Evolutionary conservation across 495 filamentous ascomycete genomes (phyloP), one percentile per base, ranked within the genome.

Genomic region (Talaromyces nanjingensis): DNA sequence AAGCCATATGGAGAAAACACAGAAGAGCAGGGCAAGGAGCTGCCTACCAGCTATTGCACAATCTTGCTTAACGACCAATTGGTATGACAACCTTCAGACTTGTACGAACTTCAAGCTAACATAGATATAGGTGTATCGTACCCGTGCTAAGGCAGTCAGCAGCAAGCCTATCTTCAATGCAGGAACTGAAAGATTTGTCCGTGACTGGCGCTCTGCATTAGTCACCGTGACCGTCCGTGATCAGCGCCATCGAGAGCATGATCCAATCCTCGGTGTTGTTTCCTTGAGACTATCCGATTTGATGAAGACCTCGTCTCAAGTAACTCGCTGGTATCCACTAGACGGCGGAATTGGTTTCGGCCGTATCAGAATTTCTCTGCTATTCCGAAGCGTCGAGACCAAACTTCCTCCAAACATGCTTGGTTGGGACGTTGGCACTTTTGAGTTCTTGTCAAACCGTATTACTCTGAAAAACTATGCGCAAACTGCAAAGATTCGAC

Each of bases 141-240:
- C 93, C 33, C 86, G 93, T 67, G 81, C 89, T 22, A 97, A 98
- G 76, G 92, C 91, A 27, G 87, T 96, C 12, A 96, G 90, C 66
- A 93, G 89, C 54, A 92, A 93, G 74, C 93, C 93, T 9, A 97
- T 97, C 66, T 98, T 96, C 79, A 96, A 97, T 67, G 93, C 93
- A 14, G 93, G 93, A 39, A 96, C 92, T 6, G 93, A 98, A 71
- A 84, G 90, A 2, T 98, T 98, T 68, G 81, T 97, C n/a, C 87
- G 93, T 12, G 93, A 98, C 72, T 98, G 93, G 93, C 82, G 92
- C 55, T 92, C 89, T 37, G 83, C 85, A 34, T 87, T 97, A 57
- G 84, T 96, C 39, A 96, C 92, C 0, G 82, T 97, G 59, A 90
- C 89, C 14, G 91, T 97, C 31, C 86, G 93, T 12, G 93, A 98